Evolutionary conservation across 208 protist species (phyloP), one percentile per base, ranked within the genome.

Genomic region (Lotmaria passim): DNA sequence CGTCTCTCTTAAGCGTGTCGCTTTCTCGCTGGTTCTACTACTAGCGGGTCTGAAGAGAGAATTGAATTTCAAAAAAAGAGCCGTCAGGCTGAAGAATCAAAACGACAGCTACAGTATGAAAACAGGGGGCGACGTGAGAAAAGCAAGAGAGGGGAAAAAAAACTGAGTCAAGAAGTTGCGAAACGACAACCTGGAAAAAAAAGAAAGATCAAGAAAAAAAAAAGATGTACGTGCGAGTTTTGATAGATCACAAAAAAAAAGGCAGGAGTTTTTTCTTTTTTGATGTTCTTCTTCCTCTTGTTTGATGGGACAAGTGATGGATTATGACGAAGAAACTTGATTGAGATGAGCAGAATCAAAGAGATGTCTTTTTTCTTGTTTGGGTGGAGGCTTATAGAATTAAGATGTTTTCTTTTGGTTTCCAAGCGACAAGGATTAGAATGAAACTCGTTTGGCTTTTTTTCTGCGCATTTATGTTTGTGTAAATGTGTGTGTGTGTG

Each of bases 191-290:
- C n/a, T 39, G 38, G 43, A n/a, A 50, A n/a, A 48, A n/a, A 41
- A 0, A 41, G 23, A 36, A 7, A 60, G 39, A 51, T 0, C n/a
- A 36, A 34, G 8, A 68, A 64, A 33, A 50, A 61, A 17, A 65
- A 34, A 47, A 66, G 7, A 64, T n/a, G n/a, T n/a, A n/a, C n/a
- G n/a, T n/a, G n/a, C n/a, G n/a, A n/a, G n/a, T n/a, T n/a, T n/a
- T n/a, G n/a, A n/a, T 14, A 46, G 36, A 63, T 30, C 14, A 52
- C 21, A 77, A 62, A 63, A 26, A 71, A 57, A 4, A 30, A 63
- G 36, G 11, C 8, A 34, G 15, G 36, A 39, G 36, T 12, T 14
- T 6, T 39, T 6, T 39, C 12, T 12, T 39, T 6, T 39, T 39
- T 12, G 46, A 6, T 39, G 8, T 39, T 39, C 12, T 14, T 39